Evolutionary conservation across 768 basidiomycete species (phyloP), one percentile per base, ranked within the genome.

Genomic region (Phlebiopsis gigantea): DNA sequence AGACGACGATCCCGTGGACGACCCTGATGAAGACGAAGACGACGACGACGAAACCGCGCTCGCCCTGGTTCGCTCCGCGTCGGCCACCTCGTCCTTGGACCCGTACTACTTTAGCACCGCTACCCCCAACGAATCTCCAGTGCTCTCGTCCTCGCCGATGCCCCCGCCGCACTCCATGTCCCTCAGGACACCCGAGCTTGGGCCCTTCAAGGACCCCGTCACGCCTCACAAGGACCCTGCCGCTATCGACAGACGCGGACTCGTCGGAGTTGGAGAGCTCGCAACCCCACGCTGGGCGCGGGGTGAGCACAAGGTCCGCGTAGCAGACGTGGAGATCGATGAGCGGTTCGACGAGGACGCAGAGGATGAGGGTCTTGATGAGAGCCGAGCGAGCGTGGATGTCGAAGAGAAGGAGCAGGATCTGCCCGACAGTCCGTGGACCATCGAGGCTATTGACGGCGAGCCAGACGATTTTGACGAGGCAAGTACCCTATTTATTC

Each of bases 221-320:
- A 90, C 90, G 0, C 91, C 91, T 8, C 85, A 79, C 30, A 79
- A 82, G 57, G 86, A 93, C 72, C 87, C 89, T 21, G 83, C 89
- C 21, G 69, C 75, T 62, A 93, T 93, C 59, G 94, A 98, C 74
- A 80, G 97, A 57, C 80, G 84, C 17, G 88, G 85, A 34, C 83
- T 98, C 41, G 84, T 98, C 53, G 97, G 97, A 24, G 90, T 98
- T 5, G 97, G 97, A 34, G 97, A 99, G 72, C 82, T 98, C 29
- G 77, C 93, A 19, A 99, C 97, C n/a, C 97, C 97, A 47, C 82
- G 94, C 59, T 99, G 94, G 95, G 80, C 80, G 58, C 81, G 81
- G 66, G 69, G 73, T 26, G 31, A 19, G 30, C 2, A 17, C 9
- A 25, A 54, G 12, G 77, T 79, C 47, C 71, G 74, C 31, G 69